Base-by-base conservation (phyloP, 768 basidiomycete species). In the Mrakia gelida region DNA sequence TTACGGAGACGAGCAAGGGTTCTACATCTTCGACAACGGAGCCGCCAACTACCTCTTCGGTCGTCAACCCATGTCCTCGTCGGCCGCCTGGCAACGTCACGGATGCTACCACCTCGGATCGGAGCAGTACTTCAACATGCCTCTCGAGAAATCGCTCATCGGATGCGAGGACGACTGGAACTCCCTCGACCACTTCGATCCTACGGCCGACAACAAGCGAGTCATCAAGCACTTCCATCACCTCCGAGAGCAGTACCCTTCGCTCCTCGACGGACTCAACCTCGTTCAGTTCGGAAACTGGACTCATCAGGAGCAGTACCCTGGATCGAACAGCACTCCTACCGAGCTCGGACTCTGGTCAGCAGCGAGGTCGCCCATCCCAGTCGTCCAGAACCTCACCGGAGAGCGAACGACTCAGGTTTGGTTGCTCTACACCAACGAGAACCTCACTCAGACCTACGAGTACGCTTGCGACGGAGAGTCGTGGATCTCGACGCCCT, bases 91-190 rank as follows among this genome's bases (percentile, higher is more conserved):
- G 95, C 91, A 94, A 82, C 89, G 92, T 49, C 95, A 97, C 82
- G 94, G 94, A 8, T 97, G 95, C 84, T 97, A 97, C 84, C 87
- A 87, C 65, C 89, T 96, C 49, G 95, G 95, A 16, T 96, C 95
- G 11, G 87, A 89, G 79, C 95, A 96, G 82, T 97, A 95, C 86
- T 97, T 92, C 88, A 94, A 96, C 85, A 92, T 95, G 89, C 92
- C 92, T 1, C 87, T 95, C 80, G 91, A 92, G 75, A 90, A 89
- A 81, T 85, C 92, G 3, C 83, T 94, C 45, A 86, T 94, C 26
- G 95, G 94, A 67, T 97, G 95, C 83, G 81, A 91, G 67, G 93
- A 96, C 82, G 90, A 92, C 81, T 95, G 92, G 93, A 95, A 96
- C 83, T 89, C 92, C 3, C 89, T 95, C 45, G 95, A 97, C 81